Evolutionary conservation across 345 rosid species (phyloP).

Genomic region (Murraya paniculata): DNA sequence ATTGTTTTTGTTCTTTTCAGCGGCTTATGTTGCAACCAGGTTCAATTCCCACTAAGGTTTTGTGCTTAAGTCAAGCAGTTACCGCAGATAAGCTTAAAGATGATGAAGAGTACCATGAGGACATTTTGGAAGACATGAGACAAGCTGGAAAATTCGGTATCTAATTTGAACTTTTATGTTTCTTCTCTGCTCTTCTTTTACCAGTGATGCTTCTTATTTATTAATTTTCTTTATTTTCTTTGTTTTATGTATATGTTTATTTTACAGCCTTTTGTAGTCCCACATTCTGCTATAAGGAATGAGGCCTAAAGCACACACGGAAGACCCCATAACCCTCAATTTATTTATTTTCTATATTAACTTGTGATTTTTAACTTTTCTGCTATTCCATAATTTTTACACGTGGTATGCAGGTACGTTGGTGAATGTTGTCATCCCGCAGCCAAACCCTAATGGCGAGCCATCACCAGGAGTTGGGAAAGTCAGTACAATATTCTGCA

Average conservation of each 20-base stretch:
- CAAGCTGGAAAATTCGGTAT: slow-evolving; percentile 83
- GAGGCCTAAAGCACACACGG: slow-evolving; percentile 69
- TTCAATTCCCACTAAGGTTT: slow-evolving; percentile 66
- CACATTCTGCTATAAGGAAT: slow-evolving; percentile 72
- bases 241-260: slow-evolving; percentile 58
- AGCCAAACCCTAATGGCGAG: slow-evolving; percentile 60
- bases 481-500: slow-evolving; percentile 34
- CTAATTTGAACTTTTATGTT: not conserved
- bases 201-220: slow-evolving; percentile 8
- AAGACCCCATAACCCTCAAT: slow-evolving; percentile 58
- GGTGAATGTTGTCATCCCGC: slow-evolving; percentile 79
- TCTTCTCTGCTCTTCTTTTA: not conserved
- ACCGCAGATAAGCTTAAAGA: slow-evolving; percentile 69
- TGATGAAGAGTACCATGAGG: slow-evolving; percentile 75
- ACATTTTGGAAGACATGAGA: slow-evolving; percentile 90
- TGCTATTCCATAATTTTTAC: slow-evolving; percentile 42
- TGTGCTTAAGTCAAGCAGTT: slow-evolving; percentile 87
- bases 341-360: slow-evolving; percentile 29
- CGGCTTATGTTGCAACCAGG: slow-evolving; percentile 79
- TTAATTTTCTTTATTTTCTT: slow-evolving; percentile 44
- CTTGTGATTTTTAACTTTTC: slow-evolving; percentile 23
- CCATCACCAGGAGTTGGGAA: slow-evolving; percentile 64
- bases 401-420: slow-evolving; percentile 65
- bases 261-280: slow-evolving; percentile 73
- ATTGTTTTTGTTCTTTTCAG: slow-evolving; percentile 33